Base-by-base conservation (phyloP, 2,329 filamentous ascomycete species). In the Trichoderma pleuroti region DNA sequence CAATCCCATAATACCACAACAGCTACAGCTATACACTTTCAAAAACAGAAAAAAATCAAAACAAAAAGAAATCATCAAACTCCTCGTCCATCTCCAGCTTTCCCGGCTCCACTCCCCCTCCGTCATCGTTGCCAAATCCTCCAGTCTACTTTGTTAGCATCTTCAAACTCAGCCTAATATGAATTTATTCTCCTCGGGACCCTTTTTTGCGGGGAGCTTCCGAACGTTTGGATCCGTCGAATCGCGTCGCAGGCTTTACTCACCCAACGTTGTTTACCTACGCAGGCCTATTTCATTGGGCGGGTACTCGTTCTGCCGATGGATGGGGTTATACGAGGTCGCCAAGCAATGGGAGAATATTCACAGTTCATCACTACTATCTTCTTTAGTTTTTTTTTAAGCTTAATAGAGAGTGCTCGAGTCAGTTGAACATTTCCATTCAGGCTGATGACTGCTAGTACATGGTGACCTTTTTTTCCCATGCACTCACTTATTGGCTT, bases 81-180 rank as follows among this genome's bases (percentile, higher is more conserved):
- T 42, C 26, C 14, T 28, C 26, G 56, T 60, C 36, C 64, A 52
- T 42, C 34, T 42, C 49, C 46, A 57, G 63, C 63, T 66, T 49
- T 54, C 28, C 14, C 34, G 56, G n/a, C 65, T 52, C 65, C 65
- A 68, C 65, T 34, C 49, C 64, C n/a, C 46, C 54, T 60, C 65
- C 65, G 65, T 68, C 65, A 68, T 68, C 65, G 64, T 68, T 42
- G 18, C 61, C 30, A 21, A 60, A 61, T 61, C n/a, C 34, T 28
- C 24, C 28, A 39, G 14, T 61, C 59, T 61, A 61, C 39, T 16
- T 16, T 42, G 39, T n/a, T n/a, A 42, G 39, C 18, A n/a, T 42
- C 9, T 42, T 42, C 32, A 60, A 39, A 54, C 64, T 68, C 52
- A 60, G 65, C 54, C 65, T 68, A 68, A 60, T 68, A 60, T 21